Percentiles rank a stretch among this genome's conserved stretches.
Conservation (phyloP, 2,329 filamentous ascomycete species). For the Sordariomycetes sp. region DNA sequence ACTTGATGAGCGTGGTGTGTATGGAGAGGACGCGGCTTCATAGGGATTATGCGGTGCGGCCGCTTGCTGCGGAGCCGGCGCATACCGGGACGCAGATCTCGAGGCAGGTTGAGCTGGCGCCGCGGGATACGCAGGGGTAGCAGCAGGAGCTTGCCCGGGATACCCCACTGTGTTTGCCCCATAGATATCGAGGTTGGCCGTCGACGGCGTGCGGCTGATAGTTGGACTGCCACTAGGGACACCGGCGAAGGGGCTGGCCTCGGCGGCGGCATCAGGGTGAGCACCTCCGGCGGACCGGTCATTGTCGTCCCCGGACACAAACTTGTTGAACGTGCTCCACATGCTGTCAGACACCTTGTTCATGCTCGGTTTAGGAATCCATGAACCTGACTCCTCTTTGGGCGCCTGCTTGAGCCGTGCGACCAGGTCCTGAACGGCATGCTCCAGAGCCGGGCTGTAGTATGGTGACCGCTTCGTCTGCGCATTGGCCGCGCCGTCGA, state of each 20-base stretch:
- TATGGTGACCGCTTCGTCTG: slow-evolving; percentile 81
- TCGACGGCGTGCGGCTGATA: slow-evolving; percentile 64
- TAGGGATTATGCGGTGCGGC: slow-evolving; percentile 15
- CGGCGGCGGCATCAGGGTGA: slow-evolving; percentile 42
- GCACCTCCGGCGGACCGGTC: slow-evolving; percentile 59
- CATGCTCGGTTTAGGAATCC: slow-evolving; percentile 93
- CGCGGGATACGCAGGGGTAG: slow-evolving; percentile 20
- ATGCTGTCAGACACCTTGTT: slow-evolving; percentile 88
- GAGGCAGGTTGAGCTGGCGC: slow-evolving; percentile 10
- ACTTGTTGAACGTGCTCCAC: slow-evolving; percentile 91
- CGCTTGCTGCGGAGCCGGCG: slow-evolving; percentile 23
- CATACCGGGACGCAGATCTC: slow-evolving; percentile 35
- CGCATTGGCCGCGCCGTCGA: slow-evolving; percentile 63
- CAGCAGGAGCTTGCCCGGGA: slow-evolving; percentile 10
- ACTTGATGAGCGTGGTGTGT: slow-evolving; percentile 15
- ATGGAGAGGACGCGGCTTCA: slow-evolving; percentile 11
- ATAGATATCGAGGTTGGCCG: slow-evolving; percentile 64
- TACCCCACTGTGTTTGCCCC: slow-evolving; percentile 28
- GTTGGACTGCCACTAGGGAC: slow-evolving; percentile 61
- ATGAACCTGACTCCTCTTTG: slow-evolving; percentile 69
- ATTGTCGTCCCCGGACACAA: slow-evolving; percentile 83
- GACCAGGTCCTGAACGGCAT: slow-evolving; percentile 71
- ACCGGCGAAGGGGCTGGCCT: slow-evolving; percentile 71
- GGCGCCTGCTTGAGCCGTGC: slow-evolving; percentile 78
- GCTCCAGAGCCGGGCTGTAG: slow-evolving; percentile 65